Evolutionary conservation across 2,329 filamentous ascomycete genomes (phyloP).

Genomic region (Penicillium oxalicum): DNA sequence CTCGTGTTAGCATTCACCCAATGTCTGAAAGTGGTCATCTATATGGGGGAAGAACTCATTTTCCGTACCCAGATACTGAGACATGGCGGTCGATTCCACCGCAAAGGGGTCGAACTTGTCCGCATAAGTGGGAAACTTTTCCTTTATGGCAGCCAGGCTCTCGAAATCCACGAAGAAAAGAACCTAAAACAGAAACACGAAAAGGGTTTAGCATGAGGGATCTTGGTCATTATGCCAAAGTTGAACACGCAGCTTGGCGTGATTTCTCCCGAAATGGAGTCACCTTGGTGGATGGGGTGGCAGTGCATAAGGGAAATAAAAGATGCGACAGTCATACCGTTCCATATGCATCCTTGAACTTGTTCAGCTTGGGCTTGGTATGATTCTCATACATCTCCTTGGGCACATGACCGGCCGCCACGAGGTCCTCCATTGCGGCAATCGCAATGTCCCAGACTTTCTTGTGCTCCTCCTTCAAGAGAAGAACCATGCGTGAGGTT

Average conservation of each 20-base stretch:
- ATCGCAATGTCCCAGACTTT: conserved; percentile 78
- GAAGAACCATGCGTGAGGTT: conserved; percentile 67
- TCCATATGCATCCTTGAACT: conserved; percentile 68
- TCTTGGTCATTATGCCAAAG: not conserved
- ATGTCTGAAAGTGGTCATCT: no score
- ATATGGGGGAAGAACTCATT: not conserved
- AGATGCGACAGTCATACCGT: conserved; percentile 50
- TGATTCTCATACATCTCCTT: conserved; percentile 45
- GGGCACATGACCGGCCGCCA: conserved; percentile 46
- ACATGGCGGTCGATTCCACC: conserved; percentile 69
- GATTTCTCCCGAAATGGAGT: not conserved
- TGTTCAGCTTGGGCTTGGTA: conserved; percentile 42
- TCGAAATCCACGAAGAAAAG: conserved; percentile 78
- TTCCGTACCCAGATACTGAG: conserved; percentile 55
- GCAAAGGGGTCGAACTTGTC: conserved; percentile 76
- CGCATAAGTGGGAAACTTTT: conserved; percentile 63
- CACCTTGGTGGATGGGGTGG: no score
- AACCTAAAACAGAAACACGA: conserved; percentile 33
- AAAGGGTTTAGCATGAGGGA: not conserved
- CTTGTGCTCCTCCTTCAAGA: conserved; percentile 76
- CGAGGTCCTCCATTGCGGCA: conserved; percentile 49
- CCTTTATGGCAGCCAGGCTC: conserved; percentile 54
- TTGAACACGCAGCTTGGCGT: no score
- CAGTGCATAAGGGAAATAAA: no score
- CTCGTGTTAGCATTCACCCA: conserved; percentile 4